phyloP scores from a whole-genome alignment of 2,329 filamentous ascomycete genomes.

The Pochonia chlamydosporia region DNA sequence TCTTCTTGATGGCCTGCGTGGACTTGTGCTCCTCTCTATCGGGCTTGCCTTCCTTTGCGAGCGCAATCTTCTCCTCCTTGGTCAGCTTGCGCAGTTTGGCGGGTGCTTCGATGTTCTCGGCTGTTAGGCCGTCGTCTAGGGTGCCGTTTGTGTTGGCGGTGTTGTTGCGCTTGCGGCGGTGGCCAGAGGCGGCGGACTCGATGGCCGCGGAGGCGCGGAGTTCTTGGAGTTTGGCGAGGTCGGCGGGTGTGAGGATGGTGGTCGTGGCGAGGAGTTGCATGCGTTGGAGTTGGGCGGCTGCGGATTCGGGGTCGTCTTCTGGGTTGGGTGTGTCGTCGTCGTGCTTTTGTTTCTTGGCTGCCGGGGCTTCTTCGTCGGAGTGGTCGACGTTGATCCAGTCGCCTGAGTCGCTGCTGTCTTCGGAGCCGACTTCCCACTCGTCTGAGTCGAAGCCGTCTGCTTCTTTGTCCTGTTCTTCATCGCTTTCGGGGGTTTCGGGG shows the following conservation, averaged over 20 bases:
- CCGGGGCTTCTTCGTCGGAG: conserved; percentile 68
- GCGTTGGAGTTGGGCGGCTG: conserved; percentile 39
- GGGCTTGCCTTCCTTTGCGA: conserved; percentile 77
- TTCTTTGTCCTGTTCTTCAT: conserved; percentile 55
- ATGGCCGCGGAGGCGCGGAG: conserved; percentile 70
- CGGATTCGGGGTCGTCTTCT: conserved; percentile 30
- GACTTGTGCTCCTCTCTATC: conserved; percentile 76
- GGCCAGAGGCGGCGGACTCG: conserved; percentile 51
- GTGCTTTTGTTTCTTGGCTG: conserved; percentile 38
- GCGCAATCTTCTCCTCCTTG: conserved; percentile 81
- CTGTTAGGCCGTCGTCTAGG: conserved; percentile 84
- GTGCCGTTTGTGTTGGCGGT: conserved; percentile 53
- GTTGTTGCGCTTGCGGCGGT: conserved; percentile 40
- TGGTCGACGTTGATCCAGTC: conserved; percentile 94
- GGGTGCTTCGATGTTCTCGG: conserved; percentile 85
- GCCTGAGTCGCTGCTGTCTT: conserved; percentile 63
- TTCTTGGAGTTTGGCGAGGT: conserved; percentile 90
- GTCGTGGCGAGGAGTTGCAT: conserved; percentile 81
- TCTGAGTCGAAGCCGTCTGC: conserved; percentile 49
- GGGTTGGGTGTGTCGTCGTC: conserved; percentile 19
- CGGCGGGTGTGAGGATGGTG: conserved; percentile 88
- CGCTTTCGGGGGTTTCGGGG: conserved; percentile 54
- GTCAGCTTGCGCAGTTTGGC: conserved; percentile 75
- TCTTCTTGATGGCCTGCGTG: conserved; percentile 75
- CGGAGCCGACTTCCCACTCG: conserved; percentile 57